Evolutionary conservation across 805 yeast genomes (phyloP).

Genomic region (Saccharomycopsis sp.): DNA sequence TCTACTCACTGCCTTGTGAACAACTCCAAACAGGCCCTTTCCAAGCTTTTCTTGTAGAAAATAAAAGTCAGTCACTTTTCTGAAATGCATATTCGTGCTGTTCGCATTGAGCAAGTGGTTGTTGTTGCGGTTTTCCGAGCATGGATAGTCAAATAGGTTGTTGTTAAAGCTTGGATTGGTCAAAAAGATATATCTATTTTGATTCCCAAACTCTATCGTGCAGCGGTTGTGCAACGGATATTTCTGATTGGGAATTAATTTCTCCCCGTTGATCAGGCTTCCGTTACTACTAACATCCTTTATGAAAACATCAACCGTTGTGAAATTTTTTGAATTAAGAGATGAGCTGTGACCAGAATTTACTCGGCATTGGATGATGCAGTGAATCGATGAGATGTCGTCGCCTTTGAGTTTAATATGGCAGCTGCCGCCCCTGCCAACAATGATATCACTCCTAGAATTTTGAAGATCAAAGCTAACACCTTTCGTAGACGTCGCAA

Average conservation of each 20-base stretch:
- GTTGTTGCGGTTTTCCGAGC: background rate
- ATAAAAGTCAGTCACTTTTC: background rate
- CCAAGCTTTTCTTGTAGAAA: slow-evolving; percentile 43
- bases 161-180: background rate
- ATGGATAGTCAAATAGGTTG: background rate
- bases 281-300: background rate
- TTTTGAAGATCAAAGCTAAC: background rate
- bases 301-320: background rate
- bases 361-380: background rate
- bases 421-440: background rate
- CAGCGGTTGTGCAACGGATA: background rate
- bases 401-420: background rate
- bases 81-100: background rate
- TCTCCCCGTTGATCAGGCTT: background rate
- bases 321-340: background rate
- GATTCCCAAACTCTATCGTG: background rate
- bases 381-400: background rate
- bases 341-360: background rate
- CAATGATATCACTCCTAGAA: background rate
- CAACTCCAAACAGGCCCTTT: slow-evolving; percentile 94
- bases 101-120: background rate
- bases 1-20: slow-evolving; percentile 61
- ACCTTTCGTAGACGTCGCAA: background rate
- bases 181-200: background rate
- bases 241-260: background rate